These are phyloP conservation scores for Phytophthora boehmeriae DNA, from an alignment of 352 stramenopile species.

Conservation along the genomic window DNA sequence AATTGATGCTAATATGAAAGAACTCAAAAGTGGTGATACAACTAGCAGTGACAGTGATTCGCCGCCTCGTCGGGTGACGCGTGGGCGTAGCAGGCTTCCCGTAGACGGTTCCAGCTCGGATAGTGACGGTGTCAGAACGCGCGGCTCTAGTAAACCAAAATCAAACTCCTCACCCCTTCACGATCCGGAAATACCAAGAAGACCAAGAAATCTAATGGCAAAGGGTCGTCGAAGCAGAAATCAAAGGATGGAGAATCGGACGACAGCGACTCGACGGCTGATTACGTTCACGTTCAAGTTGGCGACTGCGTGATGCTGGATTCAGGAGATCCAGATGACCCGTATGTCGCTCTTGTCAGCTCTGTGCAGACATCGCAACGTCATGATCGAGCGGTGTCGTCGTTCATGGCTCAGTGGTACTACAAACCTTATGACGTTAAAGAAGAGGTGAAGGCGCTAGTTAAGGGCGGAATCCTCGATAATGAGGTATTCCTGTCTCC, in stretches of 20 bases:
- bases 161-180: neutral
- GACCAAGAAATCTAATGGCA: slow-evolving; percentile 13
- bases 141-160: slow-evolving; percentile 26
- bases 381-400: slow-evolving; percentile 42
- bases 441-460: slow-evolving; percentile 61
- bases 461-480: slow-evolving; percentile 63
- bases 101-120: slow-evolving; percentile 25
- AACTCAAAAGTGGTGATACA: slow-evolving; percentile 24
- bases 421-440: slow-evolving; percentile 82
- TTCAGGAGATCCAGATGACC: slow-evolving; percentile 66
- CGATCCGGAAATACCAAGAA: no score
- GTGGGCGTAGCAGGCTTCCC: slow-evolving; percentile 16
- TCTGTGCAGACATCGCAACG: slow-evolving; percentile 70
- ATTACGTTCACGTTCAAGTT: slow-evolving; percentile 72
- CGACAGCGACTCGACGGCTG: slow-evolving; percentile 51
- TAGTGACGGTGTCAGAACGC: slow-evolving; percentile 23
- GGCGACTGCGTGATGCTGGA: slow-evolving; percentile 83
- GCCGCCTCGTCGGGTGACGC: slow-evolving; percentile 24
- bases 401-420: slow-evolving; percentile 87
- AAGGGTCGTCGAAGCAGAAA: slow-evolving; percentile 11
- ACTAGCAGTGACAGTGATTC: slow-evolving; percentile 35
- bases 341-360: slow-evolving; percentile 79
- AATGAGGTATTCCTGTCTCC: slow-evolving; percentile 85
- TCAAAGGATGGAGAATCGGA: slow-evolving; percentile 39
- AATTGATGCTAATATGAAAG: slow-evolving; percentile 18